Base-by-base conservation (phyloP, 192 early-diverging fungal genomes). In the Phlyctochytrium planicorne region DNA sequence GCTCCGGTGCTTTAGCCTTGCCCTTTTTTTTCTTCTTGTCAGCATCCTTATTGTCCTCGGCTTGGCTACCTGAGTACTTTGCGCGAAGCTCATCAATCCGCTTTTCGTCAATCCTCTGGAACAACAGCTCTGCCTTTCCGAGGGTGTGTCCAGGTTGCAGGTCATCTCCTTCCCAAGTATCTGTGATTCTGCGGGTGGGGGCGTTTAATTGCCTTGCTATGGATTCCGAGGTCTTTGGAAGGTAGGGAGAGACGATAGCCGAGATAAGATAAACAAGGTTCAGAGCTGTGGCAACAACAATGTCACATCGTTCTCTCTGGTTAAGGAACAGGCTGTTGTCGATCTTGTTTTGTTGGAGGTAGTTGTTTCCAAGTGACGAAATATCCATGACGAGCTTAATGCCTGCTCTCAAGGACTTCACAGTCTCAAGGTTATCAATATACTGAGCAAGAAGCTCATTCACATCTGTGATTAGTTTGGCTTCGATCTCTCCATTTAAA, bases 211-310 rank as follows among this genome's bases (percentile, higher is more conserved):
- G 93, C 60, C 87, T 80, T 4, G 79, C 75, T 60, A 99, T 97
- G 62, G 76, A 79, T 31, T 85, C 89, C 10, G 92, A 70, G 23
- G 92, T 95, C 31, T 83, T 80, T 27, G 97, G 97, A 89, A 99
- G 94, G 83, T 87, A 98, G 30, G 97, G 97, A 68, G 87, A 88
- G 57, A 97, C 76, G 34, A 99, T 53, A 2, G 92, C 88, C 40
- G 91, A 86, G 34, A 99, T 70, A 66, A 98, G 83, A 75, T 98
- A 98, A 67, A 89, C 86, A 59, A 99, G 83, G 76, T 99, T 97
- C 59, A 87, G 60, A 10, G 93, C 89, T 3, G 87, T 81, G 33
- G 81, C 83, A 52, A 98, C 83, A 25, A 98, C 96, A 3, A 90
- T 88, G 73, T 96, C 89, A 80, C 96, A 98, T 64, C 88, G 82